A percentile compares a stretch with the other conserved stretches of the same genome.
Conservation (phyloP, 768 basidiomycete species). For the Phanerodontia chrysosporium region DNA sequence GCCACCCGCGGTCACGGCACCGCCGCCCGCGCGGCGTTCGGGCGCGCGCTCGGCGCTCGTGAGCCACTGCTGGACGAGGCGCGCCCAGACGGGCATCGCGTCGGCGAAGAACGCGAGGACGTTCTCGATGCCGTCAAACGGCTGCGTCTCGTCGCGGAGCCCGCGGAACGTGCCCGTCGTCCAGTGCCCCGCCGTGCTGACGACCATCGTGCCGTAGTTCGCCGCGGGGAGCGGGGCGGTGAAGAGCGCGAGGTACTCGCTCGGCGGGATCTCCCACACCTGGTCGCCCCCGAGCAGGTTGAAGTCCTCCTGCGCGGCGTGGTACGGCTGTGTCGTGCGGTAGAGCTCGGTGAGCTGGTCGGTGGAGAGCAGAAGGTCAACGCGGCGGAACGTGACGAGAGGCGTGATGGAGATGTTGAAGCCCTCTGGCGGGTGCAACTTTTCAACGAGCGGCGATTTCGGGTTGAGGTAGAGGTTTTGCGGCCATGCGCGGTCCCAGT, state of each 20-base stretch:
- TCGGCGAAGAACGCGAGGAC: conserved; percentile 55
- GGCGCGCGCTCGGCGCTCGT: conserved; percentile 27
- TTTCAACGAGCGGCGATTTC: conserved; percentile 41
- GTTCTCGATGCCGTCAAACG: conserved; percentile 46
- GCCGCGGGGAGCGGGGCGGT: conserved; percentile 40
- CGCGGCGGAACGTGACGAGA: conserved; percentile 60
- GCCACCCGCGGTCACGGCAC: conserved; percentile 19
- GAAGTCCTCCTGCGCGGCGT: conserved; percentile 23
- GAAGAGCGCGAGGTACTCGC: conserved; percentile 51
- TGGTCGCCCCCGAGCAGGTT: conserved; percentile 53
- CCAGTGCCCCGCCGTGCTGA: conserved; percentile 69
- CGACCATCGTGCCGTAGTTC: conserved; percentile 58
- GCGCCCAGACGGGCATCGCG: conserved; percentile 56
- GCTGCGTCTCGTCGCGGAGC: conserved; percentile 30
- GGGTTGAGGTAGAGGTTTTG: conserved; percentile 62
- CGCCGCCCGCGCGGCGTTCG: background rate
- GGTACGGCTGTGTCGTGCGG: conserved; percentile 19
- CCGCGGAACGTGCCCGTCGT: conserved; percentile 48
- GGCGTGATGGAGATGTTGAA: conserved; percentile 58
- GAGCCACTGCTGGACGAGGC: conserved; percentile 43
- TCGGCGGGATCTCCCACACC: conserved; percentile 49
- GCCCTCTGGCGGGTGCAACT: conserved; percentile 41
- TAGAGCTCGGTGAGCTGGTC: conserved; percentile 47
- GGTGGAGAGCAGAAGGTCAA: conserved; percentile 53
- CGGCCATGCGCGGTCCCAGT: conserved; percentile 62